These are phyloP conservation scores for Mycena rebaudengoi DNA, from an alignment of 768 basidiomycete genomes.

Conservation along the genomic window DNA sequence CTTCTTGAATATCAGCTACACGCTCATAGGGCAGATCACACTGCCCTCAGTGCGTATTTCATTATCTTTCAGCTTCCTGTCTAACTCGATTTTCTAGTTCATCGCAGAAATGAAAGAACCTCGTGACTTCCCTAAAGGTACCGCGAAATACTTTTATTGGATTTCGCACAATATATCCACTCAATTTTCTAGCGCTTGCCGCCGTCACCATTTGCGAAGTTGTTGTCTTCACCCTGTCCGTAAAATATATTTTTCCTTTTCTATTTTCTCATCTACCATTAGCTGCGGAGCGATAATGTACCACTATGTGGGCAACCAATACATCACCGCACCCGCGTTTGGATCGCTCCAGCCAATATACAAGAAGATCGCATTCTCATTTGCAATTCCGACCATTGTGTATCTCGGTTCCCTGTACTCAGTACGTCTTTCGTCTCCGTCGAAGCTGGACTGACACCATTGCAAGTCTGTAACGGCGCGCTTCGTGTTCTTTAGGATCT, in stretches of 20 bases:
- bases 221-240: conserved; percentile 50
- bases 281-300: too few relatives aligned
- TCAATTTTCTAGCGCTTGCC: conserved; percentile 41
- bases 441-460: not conserved
- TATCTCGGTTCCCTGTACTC: conserved; percentile 55
- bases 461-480: conserved; percentile 49
- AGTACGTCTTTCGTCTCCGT: conserved; percentile 29
- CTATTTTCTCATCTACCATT: too few relatives aligned
- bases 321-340: conserved; percentile 54
- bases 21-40: conserved; percentile 54
- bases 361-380: conserved; percentile 55
- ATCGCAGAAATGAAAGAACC: conserved; percentile 59
- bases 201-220: conserved; percentile 53
- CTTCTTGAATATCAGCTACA: conserved; percentile 56
- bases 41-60: conserved; percentile 35
- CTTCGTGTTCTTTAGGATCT: conserved; percentile 56
- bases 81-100: conserved; percentile 32
- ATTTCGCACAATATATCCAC: not conserved
- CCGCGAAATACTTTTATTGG: not conserved
- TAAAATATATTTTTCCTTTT: too few relatives aligned
- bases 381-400: conserved; percentile 54
- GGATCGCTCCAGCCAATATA: conserved; percentile 46
- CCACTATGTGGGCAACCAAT: conserved; percentile 42
- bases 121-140: conserved; percentile 53
- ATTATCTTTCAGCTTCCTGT: not conserved